These are phyloP conservation scores for Aspergillus proliferans DNA, from an alignment of 2,329 filamentous ascomycete genomes.

Conservation along the genomic window DNA sequence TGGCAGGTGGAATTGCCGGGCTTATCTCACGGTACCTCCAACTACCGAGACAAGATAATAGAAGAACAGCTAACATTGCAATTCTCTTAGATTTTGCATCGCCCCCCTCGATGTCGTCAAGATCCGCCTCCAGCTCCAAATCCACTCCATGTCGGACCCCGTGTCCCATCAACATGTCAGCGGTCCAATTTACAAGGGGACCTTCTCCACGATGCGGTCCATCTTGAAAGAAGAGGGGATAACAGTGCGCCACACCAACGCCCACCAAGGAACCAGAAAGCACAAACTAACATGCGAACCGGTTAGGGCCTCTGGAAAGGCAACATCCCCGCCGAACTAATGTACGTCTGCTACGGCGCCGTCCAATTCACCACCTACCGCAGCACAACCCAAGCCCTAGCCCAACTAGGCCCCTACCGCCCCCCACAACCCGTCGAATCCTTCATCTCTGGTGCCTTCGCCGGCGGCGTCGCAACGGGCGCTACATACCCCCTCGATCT, in stretches of 20 bases:
- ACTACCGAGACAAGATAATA: too few species aligned
- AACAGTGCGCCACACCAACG: constrained; percentile 41
- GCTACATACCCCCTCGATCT: constrained; percentile 89
- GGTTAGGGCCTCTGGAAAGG: constrained; percentile 80
- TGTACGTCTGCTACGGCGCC: constrained; percentile 88
- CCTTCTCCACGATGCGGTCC: constrained; percentile 64
- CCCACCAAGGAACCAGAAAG: neutral
- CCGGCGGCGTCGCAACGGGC: constrained; percentile 75
- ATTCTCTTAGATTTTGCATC: constrained; percentile 66
- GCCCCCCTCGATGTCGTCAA: constrained; percentile 96
- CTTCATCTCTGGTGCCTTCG: constrained; percentile 75
- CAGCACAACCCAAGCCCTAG: constrained; percentile 62
- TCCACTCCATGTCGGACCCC: constrained; percentile 74
- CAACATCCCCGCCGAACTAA: constrained; percentile 87
- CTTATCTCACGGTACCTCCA: constrained; percentile 69
- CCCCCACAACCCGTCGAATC: constrained; percentile 66
- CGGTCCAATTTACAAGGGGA: constrained; percentile 60
- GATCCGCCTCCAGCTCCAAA: constrained; percentile 91
- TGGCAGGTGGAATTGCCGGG: constrained; percentile 67
- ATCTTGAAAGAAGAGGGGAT: constrained; percentile 79
- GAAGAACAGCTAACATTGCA: too few species aligned
- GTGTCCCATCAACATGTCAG: constrained; percentile 48
- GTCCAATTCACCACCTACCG: constrained; percentile 88
- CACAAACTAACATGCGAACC: neutral
- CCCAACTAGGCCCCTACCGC: constrained; percentile 43